Conservation (phyloP, 768 basidiomycete species). For the Pleurotus giganteus region DNA sequence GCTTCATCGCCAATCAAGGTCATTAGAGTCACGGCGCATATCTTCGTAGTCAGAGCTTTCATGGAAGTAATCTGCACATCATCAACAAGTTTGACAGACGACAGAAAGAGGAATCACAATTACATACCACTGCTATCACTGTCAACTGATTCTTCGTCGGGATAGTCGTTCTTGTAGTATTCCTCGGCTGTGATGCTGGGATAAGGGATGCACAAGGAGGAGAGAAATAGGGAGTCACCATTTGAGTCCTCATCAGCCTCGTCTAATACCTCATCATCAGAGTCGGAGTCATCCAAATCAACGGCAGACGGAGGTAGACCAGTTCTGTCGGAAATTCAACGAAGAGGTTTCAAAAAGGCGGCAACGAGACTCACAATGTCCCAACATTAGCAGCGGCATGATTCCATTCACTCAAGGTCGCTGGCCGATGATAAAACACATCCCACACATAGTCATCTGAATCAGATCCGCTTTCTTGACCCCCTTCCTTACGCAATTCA, state of each 20-base stretch:
- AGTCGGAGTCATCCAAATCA: constrained; percentile 57
- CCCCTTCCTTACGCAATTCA: constrained; percentile 10
- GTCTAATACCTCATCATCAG: constrained; percentile 67
- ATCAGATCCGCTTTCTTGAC: background rate
- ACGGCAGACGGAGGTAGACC: constrained; percentile 59
- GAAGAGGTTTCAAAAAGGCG: background rate
- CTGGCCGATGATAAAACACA: constrained; percentile 73
- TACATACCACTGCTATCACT: constrained; percentile 35
- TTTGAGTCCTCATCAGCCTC: constrained; percentile 86
- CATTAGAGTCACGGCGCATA: background rate
- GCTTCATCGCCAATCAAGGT: background rate
- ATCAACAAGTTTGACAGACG: background rate
- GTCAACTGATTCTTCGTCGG: constrained; percentile 56
- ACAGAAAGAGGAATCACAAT: background rate
- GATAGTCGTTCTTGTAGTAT: constrained; percentile 84
- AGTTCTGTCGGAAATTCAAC: constrained; percentile 39
- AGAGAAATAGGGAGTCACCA: constrained; percentile 37
- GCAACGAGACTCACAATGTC: constrained; percentile 51
- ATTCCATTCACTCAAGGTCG: constrained; percentile 58
- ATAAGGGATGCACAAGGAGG: background rate
- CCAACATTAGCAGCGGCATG: constrained; percentile 50
- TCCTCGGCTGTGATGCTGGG: constrained; percentile 57
- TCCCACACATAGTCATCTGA: constrained; percentile 78
- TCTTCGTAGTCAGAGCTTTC: background rate
- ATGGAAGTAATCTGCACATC: background rate